These are phyloP conservation scores for Acephala macrosclerotiorum DNA, from an alignment of 2,329 filamentous ascomycete genomes.

Conservation along the genomic window DNA sequence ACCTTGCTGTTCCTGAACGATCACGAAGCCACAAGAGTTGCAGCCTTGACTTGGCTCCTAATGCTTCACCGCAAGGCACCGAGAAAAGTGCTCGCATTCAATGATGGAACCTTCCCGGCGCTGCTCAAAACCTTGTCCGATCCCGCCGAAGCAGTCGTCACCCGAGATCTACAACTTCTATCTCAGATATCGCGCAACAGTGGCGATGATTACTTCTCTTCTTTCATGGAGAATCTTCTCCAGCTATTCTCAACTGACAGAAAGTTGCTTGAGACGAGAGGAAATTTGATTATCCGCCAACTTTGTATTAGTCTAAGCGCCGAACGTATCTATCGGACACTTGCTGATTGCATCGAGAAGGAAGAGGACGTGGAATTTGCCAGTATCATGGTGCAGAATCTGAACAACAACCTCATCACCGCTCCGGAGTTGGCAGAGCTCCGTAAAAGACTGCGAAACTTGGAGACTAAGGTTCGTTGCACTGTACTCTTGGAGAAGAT, in stretches of 20 bases:
- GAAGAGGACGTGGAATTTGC: conserved; percentile 99
- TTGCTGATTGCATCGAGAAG: conserved; percentile 96
- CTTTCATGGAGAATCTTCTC: conserved; percentile 96
- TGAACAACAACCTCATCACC: conserved; percentile 99
- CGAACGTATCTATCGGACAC: conserved; percentile 92
- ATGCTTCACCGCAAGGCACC: conserved; percentile 98
- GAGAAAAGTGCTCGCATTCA: conserved; percentile 90
- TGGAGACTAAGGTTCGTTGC: conserved; percentile 76
- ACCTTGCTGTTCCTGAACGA: conserved; percentile 96
- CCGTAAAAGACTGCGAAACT: conserved; percentile 85
- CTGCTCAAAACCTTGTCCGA: conserved; percentile 96
- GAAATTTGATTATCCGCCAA: conserved; percentile 96
- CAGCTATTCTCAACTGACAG: conserved; percentile 96
- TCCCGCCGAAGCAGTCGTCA: conserved; percentile 93
- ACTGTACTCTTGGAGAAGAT: not conserved
- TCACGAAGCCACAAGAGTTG: conserved; percentile 93
- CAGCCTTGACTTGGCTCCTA: conserved; percentile 93
- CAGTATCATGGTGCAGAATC: conserved; percentile 98
- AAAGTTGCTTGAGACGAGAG: conserved; percentile 86
- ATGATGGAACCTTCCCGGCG: conserved; percentile 96
- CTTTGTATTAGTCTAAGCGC: conserved; percentile 91
- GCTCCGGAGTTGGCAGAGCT: conserved; percentile 92
- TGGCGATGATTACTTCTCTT: conserved; percentile 96
- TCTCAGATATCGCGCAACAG: conserved; percentile 97
- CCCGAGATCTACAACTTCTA: conserved; percentile 88